These are phyloP conservation scores for Pleomassaria siparia DNA, from an alignment of 2,329 filamentous ascomycete genomes.

Conservation along the genomic window DNA sequence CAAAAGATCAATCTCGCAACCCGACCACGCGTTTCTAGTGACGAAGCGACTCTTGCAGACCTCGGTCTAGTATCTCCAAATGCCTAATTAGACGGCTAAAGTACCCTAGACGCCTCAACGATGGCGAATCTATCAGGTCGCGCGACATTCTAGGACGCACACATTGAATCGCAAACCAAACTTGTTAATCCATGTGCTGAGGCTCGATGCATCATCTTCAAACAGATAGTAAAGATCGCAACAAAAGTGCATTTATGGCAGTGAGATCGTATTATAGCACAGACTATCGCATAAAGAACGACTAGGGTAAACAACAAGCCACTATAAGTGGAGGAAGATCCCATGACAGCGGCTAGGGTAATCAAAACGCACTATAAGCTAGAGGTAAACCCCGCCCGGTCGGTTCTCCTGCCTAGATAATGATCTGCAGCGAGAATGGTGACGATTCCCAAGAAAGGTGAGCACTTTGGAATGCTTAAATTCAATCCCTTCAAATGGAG, in stretches of 20 bases:
- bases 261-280: no score
- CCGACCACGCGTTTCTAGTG: no score
- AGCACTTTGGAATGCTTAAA: slow-evolving; percentile 28
- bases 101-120: slow-evolving; percentile 11
- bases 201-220: no score
- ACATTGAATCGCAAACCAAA: not conserved
- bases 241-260: no score
- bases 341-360: not conserved
- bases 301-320: not conserved
- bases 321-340: not conserved
- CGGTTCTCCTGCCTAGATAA: slow-evolving; percentile 24
- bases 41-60: no score
- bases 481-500: slow-evolving; percentile 22
- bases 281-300: no score
- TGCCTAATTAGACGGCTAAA: slow-evolving; percentile 41
- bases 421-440: slow-evolving; percentile 23
- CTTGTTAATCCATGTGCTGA: no score
- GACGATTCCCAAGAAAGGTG: slow-evolving; percentile 18
- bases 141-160: not conserved
- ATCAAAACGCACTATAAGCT: slow-evolving; percentile 3
- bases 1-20: no score
- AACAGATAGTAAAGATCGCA: no score
- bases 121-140: slow-evolving; percentile 2
- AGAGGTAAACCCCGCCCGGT: not conserved
- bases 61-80: slow-evolving; percentile 5